Evolutionary conservation across 2,329 filamentous ascomycete genomes (phyloP).

Genomic region (Phyllosticta citrichinensis): DNA sequence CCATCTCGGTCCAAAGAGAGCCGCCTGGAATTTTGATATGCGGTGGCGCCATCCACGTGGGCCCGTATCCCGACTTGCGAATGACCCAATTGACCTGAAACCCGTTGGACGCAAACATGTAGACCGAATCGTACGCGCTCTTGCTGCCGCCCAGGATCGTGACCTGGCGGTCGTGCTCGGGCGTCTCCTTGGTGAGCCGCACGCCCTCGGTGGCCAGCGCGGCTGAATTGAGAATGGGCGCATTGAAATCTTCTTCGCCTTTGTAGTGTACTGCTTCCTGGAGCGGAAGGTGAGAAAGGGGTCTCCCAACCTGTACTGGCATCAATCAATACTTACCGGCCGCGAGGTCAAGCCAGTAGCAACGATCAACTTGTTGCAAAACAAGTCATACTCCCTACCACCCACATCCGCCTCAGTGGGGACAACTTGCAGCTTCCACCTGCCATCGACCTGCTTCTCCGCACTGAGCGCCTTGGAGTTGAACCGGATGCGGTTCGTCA

Average conservation of each 20-base stretch:
- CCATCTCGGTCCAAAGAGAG: conserved; percentile 51
- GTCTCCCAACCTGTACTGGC: conserved; percentile 16
- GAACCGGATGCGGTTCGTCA: conserved; percentile 40
- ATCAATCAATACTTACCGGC: conserved; percentile 22
- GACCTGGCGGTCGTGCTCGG: conserved; percentile 20
- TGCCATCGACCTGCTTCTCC: conserved; percentile 29
- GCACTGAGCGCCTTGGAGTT: conserved; percentile 41
- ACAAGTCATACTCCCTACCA: conserved; percentile 12
- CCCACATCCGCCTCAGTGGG: not conserved
- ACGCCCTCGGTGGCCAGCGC: conserved; percentile 37
- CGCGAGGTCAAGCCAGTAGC: conserved; percentile 52
- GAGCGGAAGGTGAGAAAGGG: conserved; percentile 37
- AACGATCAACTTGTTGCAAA: conserved; percentile 45
- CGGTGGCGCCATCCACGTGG: conserved; percentile 48
- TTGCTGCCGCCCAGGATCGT: conserved; percentile 53
- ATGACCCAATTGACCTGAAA: conserved; percentile 46
- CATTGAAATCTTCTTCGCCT: conserved; percentile 41
- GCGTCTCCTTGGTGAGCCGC: conserved; percentile 20
- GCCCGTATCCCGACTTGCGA: conserved; percentile 46
- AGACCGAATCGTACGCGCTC: conserved; percentile 53
- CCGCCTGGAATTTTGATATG: conserved; percentile 41
- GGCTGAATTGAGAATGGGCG: conserved; percentile 43
- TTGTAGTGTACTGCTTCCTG: not conserved
- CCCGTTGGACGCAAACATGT: conserved; percentile 41
- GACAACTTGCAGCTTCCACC: conserved; percentile 5